Conservation (phyloP, 331 rosid species). For the Pyracantha coccinea region DNA sequence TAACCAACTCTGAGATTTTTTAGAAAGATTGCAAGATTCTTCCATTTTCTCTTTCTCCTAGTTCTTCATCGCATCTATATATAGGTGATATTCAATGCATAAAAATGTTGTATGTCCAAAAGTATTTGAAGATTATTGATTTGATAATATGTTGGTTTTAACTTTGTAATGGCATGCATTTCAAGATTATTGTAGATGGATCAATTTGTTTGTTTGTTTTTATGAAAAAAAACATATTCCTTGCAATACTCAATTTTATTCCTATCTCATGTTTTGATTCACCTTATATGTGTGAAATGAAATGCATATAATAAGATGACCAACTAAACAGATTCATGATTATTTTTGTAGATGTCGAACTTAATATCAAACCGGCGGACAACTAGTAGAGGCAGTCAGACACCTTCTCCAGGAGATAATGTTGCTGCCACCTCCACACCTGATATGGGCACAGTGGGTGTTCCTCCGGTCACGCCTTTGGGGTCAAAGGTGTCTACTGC, state of each 20-base stretch:
- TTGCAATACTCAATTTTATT: neutral
- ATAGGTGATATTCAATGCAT: too few species aligned
- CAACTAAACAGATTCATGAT: neutral
- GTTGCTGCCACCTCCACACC: too few species aligned
- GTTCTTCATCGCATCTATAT: neutral
- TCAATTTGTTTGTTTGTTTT: neutral
- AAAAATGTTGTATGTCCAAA: too few species aligned
- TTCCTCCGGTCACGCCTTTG: too few species aligned
- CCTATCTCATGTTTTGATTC: neutral
- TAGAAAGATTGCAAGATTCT: too few species aligned
- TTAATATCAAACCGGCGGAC: neutral
- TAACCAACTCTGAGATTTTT: too few species aligned
- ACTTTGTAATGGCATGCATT: neutral
- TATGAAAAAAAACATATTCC: neutral
- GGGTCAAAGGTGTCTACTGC: neutral
- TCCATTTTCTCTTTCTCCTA: too few species aligned
- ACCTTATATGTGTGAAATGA: neutral
- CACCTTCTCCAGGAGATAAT: too few species aligned
- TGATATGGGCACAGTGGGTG: too few species aligned
- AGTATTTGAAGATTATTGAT: too few species aligned
- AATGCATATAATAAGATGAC: neutral
- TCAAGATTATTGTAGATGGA: neutral
- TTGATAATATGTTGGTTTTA: neutral
- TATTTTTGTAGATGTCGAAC: neutral
- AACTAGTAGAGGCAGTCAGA: too few species aligned